These are phyloP conservation scores for Discostella stelligeroides DNA, from an alignment of 108 stramenopile genomes.

Conservation along the genomic window DNA sequence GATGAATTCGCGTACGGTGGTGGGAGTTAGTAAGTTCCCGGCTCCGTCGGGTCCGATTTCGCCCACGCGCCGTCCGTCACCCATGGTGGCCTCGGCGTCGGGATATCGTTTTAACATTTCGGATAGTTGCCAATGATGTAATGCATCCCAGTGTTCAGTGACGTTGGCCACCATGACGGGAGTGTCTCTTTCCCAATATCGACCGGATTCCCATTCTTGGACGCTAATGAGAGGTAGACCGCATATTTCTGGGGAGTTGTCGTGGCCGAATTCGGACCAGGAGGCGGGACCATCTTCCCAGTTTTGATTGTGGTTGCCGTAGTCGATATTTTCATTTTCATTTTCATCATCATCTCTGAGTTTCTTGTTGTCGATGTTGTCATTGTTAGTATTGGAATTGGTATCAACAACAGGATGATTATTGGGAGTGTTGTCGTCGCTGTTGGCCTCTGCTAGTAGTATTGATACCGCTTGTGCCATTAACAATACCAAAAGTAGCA, in stretches of 20 bases:
- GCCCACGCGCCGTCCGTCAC: conserved; percentile 37
- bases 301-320: conserved; percentile 8
- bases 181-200: conserved; percentile 41
- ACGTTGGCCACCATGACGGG: conserved; percentile 50
- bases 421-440: too few relatives aligned
- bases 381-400: too few relatives aligned
- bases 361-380: too few relatives aligned
- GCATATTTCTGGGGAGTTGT: conserved; percentile 37
- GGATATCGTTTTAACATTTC: conserved; percentile 46
- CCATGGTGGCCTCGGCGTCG: conserved; percentile 49
- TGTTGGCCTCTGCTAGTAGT: too few relatives aligned
- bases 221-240: conserved; percentile 25
- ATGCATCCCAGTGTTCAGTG: conserved; percentile 39
- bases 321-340: neutral
- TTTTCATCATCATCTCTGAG: neutral
- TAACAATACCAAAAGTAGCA: too few relatives aligned
- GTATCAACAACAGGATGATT: too few relatives aligned
- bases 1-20: conserved; percentile 47
- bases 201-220: conserved; percentile 38
- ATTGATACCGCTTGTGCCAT: too few relatives aligned
- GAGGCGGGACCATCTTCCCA: conserved; percentile 43
- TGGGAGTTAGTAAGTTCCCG: conserved; percentile 30
- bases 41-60: conserved; percentile 49
- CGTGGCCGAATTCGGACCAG: conserved; percentile 43
- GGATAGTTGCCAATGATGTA: conserved; percentile 38